Evolutionary conservation across 305 asterid genomes (phyloP).

Genomic region (Rubia occidens): DNA sequence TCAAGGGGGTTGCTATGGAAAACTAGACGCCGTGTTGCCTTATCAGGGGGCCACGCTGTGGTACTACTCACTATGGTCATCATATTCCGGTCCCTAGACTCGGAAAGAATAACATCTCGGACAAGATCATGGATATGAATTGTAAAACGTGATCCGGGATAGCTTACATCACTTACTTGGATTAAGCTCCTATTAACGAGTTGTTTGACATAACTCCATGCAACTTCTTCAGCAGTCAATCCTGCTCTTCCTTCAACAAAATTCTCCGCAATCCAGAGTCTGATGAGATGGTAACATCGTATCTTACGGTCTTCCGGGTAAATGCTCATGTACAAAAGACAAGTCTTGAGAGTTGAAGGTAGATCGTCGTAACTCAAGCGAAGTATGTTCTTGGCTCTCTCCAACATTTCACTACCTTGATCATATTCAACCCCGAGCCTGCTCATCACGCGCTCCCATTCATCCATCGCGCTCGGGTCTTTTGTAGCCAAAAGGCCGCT

Average conservation of each 20-base stretch:
- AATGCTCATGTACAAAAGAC: conserved; percentile 14
- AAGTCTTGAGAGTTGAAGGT: conserved; percentile 1
- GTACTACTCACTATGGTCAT: neutral
- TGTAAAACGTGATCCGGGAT: neutral
- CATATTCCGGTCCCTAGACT: conserved; percentile 7
- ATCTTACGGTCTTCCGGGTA: conserved; percentile 14
- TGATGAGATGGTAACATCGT: neutral
- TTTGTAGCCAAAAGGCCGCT: conserved; percentile 11
- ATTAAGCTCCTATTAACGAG: conserved; percentile 18
- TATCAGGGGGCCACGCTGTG: conserved; percentile 4
- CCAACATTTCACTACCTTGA: neutral
- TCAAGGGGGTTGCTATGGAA: neutral
- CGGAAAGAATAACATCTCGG: conserved; percentile 13
- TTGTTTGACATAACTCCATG: conserved; percentile 14
- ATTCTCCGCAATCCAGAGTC: conserved; percentile 15
- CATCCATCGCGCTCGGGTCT: neutral
- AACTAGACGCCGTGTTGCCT: conserved; percentile 6
- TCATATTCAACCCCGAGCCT: conserved; percentile 1
- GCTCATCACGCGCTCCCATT: conserved; percentile 11
- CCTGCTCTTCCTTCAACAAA: conserved; percentile 8
- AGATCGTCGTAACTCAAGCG: conserved; percentile 17
- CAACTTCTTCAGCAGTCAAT: conserved; percentile 11
- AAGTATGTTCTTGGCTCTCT: conserved; percentile 3
- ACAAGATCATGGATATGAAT: conserved; percentile 21
- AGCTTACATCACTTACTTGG: neutral